Conservation (phyloP, 2,329 filamentous ascomycete genomes). For the Hypoxylon sp. region DNA sequence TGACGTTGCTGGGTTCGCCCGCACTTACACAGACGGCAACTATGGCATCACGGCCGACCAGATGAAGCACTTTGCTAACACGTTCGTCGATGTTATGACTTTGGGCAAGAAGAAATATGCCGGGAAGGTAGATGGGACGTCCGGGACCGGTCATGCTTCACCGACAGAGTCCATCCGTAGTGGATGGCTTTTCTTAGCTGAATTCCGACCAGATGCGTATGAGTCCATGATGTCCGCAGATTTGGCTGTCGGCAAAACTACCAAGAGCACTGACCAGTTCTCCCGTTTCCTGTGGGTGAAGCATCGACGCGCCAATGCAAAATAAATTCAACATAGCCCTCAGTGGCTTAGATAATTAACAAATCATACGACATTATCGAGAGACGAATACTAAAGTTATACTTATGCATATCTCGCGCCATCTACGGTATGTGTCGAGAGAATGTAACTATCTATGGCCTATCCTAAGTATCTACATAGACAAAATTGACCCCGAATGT, state of each 20-base stretch:
- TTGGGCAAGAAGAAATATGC: conserved; percentile 35
- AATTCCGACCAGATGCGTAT: conserved; percentile 41
- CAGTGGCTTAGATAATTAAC: neutral
- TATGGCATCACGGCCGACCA: conserved; percentile 39
- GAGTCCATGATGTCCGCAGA: conserved; percentile 39
- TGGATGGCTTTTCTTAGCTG: conserved; percentile 39
- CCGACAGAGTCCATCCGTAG: conserved; percentile 28
- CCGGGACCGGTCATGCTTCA: conserved; percentile 23
- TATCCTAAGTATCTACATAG: neutral
- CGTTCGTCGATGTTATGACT: conserved; percentile 46
- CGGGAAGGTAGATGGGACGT: conserved; percentile 31
- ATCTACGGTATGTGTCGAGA: neutral
- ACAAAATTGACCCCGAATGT: neutral
- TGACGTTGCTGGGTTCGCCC: conserved; percentile 42
- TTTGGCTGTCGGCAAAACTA: conserved; percentile 30
- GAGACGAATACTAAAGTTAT: neutral
- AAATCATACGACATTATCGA: neutral
- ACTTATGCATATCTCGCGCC: conserved; percentile 1
- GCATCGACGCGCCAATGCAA: conserved; percentile 28
- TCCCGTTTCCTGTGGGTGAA: conserved; percentile 42
- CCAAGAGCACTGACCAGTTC: conserved; percentile 33
- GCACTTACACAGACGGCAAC: conserved; percentile 37
- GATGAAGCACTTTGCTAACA: conserved; percentile 45
- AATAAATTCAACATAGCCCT: conserved; percentile 6
- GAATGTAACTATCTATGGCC: neutral